Evolutionary conservation across 768 basidiomycete genomes (phyloP).

Genomic region (Mycena indigotica): DNA sequence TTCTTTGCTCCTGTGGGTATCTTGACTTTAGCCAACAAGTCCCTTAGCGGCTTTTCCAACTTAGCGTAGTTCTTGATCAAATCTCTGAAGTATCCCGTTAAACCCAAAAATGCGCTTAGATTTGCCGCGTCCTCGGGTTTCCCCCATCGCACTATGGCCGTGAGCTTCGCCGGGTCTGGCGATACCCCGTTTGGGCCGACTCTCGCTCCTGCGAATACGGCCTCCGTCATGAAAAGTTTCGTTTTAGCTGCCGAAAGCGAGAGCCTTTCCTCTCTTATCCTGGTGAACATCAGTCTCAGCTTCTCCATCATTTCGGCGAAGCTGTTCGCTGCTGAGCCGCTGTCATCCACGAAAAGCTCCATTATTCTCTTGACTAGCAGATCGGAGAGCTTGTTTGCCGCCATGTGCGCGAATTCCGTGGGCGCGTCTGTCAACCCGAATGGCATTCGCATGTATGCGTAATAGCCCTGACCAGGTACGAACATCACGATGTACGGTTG

Average conservation of each 20-base stretch:
- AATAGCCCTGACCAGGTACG: constrained; percentile 39
- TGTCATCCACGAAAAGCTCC: constrained; percentile 43
- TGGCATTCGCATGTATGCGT: constrained; percentile 36
- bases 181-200: constrained; percentile 35
- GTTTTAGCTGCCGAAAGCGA: constrained; percentile 40
- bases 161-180: constrained; percentile 39
- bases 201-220: constrained; percentile 36
- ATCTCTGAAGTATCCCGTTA: constrained; percentile 36
- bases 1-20: constrained; percentile 24
- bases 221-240: constrained; percentile 37
- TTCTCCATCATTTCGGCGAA: constrained; percentile 32
- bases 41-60: constrained; percentile 33
- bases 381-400: constrained; percentile 28
- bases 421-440: constrained; percentile 45
- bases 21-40: constrained; percentile 27
- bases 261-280: constrained; percentile 30
- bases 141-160: constrained; percentile 39
- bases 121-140: constrained; percentile 29
- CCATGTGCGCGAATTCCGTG: constrained; percentile 34
- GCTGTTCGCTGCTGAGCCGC: constrained; percentile 31
- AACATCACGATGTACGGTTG: constrained; percentile 38
- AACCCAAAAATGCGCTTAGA: constrained; percentile 36
- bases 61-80: constrained; percentile 36
- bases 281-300: constrained; percentile 28
- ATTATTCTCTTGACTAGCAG: constrained; percentile 24